Evolutionary conservation across 352 stramenopile genomes (phyloP), one percentile per base, ranked within the genome.

Genomic region (Pythium plurisporium): DNA sequence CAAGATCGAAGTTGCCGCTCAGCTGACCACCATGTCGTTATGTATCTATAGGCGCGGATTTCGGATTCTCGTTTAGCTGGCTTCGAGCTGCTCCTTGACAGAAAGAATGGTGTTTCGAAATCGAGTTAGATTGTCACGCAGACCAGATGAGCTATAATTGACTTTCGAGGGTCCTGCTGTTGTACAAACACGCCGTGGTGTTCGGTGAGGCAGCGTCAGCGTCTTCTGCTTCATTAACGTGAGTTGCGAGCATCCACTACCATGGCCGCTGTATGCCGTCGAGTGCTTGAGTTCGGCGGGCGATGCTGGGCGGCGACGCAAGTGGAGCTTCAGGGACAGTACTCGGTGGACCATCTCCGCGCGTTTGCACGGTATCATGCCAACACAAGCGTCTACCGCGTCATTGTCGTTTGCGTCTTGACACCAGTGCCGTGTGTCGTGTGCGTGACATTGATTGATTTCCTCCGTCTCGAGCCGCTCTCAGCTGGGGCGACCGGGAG

Each of bases 271-370:
- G n/a, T n/a, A n/a, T n/a, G n/a, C n/a, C 33, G 20, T 26, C 47
- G 27, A 4, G 20, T 23, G 20, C 23, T 55, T 29, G 23, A 15
- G 17, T 25, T 17, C 25, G 37, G 23, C 10, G 43, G 33, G 15
- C 22, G 22, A 10, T 54, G 36, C 41, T 66, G 59, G 59, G 11
- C 29, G 23, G 29, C 59, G 14, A 30, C 45, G 17, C 59, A 66
- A 27, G 59, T 66, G 19, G 59, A 66, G n/a, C 51, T 66, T 0
- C 50, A 66, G 2, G 59, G 59, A 26, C 50, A 66, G 15, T 66
- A 66, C 44, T 46, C 50, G 19, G n/a, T 34, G 25, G 11, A 12
- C 20, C 50, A 57, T 19, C 40, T 66, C 4, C 44, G 37, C 15
- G 14, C 15, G n/a, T 55, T 66, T 20, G 26, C 9, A 14, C 8